These are phyloP conservation scores for Plectosphaerella plurivora DNA, from an alignment of 2,329 filamentous ascomycete genomes.

Conservation along the genomic window DNA sequence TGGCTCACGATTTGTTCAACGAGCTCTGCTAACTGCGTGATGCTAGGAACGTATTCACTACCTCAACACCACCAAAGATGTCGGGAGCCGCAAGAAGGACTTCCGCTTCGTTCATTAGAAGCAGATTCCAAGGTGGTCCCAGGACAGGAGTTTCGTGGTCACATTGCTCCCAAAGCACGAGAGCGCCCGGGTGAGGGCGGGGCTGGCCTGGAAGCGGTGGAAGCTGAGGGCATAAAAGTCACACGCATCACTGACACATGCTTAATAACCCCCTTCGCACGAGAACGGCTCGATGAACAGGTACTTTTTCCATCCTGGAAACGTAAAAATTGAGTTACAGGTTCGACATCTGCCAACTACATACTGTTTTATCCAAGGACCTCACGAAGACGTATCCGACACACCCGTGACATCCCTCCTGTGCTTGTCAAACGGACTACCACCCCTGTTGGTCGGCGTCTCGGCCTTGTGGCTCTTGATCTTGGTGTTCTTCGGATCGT, in stretches of 20 bases:
- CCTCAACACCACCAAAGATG: slow-evolving; percentile 10
- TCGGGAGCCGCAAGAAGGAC: slow-evolving; percentile 9
- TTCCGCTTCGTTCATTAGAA: slow-evolving; percentile 9
- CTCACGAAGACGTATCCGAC: not conserved
- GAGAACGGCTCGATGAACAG: too few species aligned
- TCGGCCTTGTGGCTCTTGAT: slow-evolving; percentile 8
- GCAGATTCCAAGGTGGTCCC: too few species aligned
- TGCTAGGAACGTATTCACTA: slow-evolving; percentile 6
- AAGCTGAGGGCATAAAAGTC: too few species aligned
- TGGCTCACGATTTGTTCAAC: not conserved
- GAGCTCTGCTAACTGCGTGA: not conserved
- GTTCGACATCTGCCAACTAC: too few species aligned
- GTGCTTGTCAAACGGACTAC: slow-evolving; percentile 11
- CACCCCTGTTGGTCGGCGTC: slow-evolving; percentile 10
- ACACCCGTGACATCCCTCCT: slow-evolving; percentile 7
- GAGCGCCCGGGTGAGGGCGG: too few species aligned
- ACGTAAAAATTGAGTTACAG: too few species aligned
- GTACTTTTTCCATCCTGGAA: too few species aligned
- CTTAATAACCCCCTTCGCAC: too few species aligned
- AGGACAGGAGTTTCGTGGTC: too few species aligned
- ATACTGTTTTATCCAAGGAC: not conserved
- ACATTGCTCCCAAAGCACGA: not conserved
- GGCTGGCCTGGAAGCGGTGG: too few species aligned
- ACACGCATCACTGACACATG: too few species aligned
- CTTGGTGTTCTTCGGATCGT: slow-evolving; percentile 8